Base-by-base conservation (phyloP, 768 basidiomycete species). In the Leucocoprinus leucothites region DNA sequence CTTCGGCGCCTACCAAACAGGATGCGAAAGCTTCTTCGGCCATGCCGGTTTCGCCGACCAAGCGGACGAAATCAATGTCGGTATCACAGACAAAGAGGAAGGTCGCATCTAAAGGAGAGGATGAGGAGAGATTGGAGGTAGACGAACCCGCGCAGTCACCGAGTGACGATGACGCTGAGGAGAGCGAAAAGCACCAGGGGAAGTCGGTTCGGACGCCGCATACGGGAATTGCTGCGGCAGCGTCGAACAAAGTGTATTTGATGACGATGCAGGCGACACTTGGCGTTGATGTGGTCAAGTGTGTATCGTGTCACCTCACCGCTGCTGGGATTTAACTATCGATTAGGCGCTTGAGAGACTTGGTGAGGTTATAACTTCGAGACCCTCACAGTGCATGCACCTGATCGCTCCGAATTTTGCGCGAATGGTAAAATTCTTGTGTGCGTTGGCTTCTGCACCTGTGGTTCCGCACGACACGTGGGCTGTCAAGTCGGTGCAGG, bases 341-440 rank as follows among this genome's bases (percentile, higher is more conserved):
- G n/a, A n/a, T n/a, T n/a, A n/a, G n/a, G n/a, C n/a, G 82, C 83
- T 7, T 75, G 78, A 1, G 79, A 82, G 28, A 74, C 87, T 0
- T 63, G 47, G 18, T 19, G 49, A 31, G 43, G 59, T 60, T 41
- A 56, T 34, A 2, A 14, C 9, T 84, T 89, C 3, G 74, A 80
- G n/a, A n/a, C n/a, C n/a, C n/a, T n/a, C 67, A 1, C 84, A 91
- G 51, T 91, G 87, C 62, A 96, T 92, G 0, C 91, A 95, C 69
- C 76, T 97, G 11, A 68, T 96, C 45, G 81, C 83, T 9, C 80
- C 78, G 31, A 74, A 75, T 24, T 74, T 95, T 24, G 82, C 86
- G 4, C 81, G 94, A 3, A 96, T 94, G 1, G 89, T 94, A 64
- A 97, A 96, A 66, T 89, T 96, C 65, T 74, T 97, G 0, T 85